Conservation (phyloP, 805 yeast genomes). For the Jamesozyma gamospora region DNA sequence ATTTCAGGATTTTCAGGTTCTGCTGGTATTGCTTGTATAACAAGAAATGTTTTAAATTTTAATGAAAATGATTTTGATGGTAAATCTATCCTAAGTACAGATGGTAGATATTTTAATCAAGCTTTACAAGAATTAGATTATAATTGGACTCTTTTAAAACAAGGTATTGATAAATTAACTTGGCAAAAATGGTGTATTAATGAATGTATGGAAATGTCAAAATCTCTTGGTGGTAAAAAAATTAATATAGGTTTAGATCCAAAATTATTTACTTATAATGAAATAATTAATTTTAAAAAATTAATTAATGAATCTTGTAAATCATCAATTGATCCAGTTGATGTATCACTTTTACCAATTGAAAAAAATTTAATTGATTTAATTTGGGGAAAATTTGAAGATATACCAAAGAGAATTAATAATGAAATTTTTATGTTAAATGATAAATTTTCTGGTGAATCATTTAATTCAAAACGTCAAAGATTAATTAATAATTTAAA, state of each 20-base stretch:
- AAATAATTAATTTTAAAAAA: slow-evolving; percentile 23
- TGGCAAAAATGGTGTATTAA: slow-evolving; percentile 77
- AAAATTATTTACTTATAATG: slow-evolving; percentile 45
- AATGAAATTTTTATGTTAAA: slow-evolving; percentile 43
- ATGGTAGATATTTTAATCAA: slow-evolving; percentile 89
- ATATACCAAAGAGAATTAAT: slow-evolving; percentile 46
- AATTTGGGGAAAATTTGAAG: slow-evolving; percentile 64
- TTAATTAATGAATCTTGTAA: slow-evolving; percentile 13
- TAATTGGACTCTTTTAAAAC: slow-evolving; percentile 74
- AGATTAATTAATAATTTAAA: slow-evolving; percentile 34
- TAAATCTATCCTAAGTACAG: slow-evolving; percentile 77
- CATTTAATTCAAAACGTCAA: slow-evolving; percentile 45
- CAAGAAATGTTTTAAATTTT: slow-evolving; percentile 37
- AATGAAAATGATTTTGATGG: slow-evolving; percentile 39
- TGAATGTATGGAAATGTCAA: slow-evolving; percentile 37
- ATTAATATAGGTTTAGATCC: slow-evolving; percentile 76
- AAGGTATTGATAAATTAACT: slow-evolving; percentile 61
- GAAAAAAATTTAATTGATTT: slow-evolving; percentile 60
- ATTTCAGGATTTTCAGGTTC: slow-evolving; percentile 88
- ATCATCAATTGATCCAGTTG: slow-evolving; percentile 3
- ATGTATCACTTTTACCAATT: slow-evolving; percentile 40
- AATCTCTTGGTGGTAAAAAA: slow-evolving; percentile 32
- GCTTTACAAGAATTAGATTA: slow-evolving; percentile 73
- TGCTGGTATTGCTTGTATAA: slow-evolving; percentile 85
- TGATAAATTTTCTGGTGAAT: slow-evolving; percentile 54